Conservation (phyloP, 495 filamentous ascomycete species). For the Xylaria flabelliformis region DNA sequence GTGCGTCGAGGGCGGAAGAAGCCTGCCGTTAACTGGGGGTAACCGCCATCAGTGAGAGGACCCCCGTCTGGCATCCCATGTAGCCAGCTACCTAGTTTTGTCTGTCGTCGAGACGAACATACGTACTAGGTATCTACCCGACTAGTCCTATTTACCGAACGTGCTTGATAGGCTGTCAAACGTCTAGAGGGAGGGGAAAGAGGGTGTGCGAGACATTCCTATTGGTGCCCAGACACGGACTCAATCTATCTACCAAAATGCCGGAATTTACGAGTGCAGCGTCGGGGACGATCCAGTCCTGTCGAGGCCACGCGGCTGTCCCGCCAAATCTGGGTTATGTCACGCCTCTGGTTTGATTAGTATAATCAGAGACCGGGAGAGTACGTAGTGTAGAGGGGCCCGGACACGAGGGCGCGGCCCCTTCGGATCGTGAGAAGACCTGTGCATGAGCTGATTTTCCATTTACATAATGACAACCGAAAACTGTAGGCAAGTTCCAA, state of each 20-base stretch:
- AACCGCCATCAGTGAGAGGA: not conserved
- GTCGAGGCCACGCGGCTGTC: conserved; percentile 8
- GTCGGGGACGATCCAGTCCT: conserved; percentile 18
- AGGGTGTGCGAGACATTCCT: not conserved
- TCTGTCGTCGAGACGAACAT: not conserved
- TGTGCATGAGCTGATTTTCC: not conserved
- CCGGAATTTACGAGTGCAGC: conserved; percentile 25
- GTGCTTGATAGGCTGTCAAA: not conserved
- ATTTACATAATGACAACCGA: not conserved
- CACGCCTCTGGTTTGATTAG: not conserved
- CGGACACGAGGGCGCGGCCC: not conserved
- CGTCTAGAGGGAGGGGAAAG: not conserved
- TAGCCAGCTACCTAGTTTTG: not conserved
- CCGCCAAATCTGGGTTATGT: not conserved
- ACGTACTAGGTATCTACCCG: not conserved
- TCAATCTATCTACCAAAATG: conserved; percentile 27
- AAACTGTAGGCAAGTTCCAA: not conserved
- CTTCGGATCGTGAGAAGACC: not conserved
- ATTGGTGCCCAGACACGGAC: conserved; percentile 28
- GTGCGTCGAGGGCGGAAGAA: conserved; percentile 5
- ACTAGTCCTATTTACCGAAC: conserved; percentile 16
- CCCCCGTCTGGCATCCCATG: not conserved
- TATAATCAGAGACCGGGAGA: not conserved
- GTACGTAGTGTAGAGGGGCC: conserved; percentile 3
- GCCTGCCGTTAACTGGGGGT: not conserved